These are phyloP conservation scores for Mantamonas sphyraenae DNA, from an alignment of 78 protist genomes.

Conservation along the genomic window DNA sequence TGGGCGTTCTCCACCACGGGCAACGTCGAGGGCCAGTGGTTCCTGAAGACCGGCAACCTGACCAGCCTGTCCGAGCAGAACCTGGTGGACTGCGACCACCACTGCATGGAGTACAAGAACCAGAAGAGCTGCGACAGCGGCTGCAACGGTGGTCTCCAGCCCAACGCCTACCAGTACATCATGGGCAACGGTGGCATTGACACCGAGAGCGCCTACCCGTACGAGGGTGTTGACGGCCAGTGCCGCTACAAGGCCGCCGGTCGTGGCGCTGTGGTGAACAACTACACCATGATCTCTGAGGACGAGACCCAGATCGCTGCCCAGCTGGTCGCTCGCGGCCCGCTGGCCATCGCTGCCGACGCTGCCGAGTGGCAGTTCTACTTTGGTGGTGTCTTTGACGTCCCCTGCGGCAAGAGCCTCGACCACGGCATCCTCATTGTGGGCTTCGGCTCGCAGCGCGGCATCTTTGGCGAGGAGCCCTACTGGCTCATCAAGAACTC, in stretches of 20 bases:
- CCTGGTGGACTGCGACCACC: conserved; percentile 52
- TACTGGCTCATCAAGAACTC: conserved; percentile 56
- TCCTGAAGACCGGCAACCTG: conserved; percentile 14
- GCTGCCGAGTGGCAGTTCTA: conserved; percentile 42
- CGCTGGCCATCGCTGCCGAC: conserved; percentile 60
- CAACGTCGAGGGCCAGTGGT: conserved; percentile 48
- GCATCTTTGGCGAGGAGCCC: too few relatives aligned
- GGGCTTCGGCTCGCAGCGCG: conserved; percentile 68
- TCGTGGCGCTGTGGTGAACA: conserved; percentile 13
- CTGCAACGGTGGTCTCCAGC: conserved; percentile 55
- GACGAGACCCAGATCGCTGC: conserved; percentile 37
- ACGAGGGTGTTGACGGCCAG: conserved; percentile 46
- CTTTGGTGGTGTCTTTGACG: conserved; percentile 42
- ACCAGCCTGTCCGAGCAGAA: conserved; percentile 57
- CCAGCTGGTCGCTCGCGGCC: conserved; percentile 34
- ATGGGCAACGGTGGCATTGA: conserved; percentile 43
- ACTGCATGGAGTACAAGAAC: too few relatives aligned
- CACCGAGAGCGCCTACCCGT: conserved; percentile 53
- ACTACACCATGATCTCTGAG: conserved; percentile 37
- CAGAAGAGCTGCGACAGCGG: conserved; percentile 17
- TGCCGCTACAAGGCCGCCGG: conserved; percentile 21
- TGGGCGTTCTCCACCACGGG: conserved; percentile 74
- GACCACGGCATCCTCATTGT: conserved; percentile 65
- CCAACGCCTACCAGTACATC: conserved; percentile 39
- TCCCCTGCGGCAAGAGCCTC: conserved; percentile 34